phyloP scores from a whole-genome alignment of 768 basidiomycete species.

The Rhizopogon salebrosus region DNA sequence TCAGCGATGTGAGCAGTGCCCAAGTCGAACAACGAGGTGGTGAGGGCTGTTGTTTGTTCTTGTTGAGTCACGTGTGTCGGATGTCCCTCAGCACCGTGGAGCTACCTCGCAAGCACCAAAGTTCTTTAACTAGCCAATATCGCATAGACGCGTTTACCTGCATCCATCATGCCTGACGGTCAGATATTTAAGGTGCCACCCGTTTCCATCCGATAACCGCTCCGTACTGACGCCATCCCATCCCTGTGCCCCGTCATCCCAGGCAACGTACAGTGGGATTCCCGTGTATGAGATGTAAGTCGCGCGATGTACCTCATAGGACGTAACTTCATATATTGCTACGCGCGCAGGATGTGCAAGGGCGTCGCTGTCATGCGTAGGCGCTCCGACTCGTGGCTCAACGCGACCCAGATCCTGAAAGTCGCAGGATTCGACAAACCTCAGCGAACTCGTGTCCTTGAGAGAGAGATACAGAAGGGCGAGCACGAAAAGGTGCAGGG shows the following conservation, averaged over 20 bases:
- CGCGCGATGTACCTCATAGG: slow-evolving; percentile 26
- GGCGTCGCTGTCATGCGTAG: slow-evolving; percentile 97
- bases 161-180: slow-evolving; percentile 63
- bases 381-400: slow-evolving; percentile 94
- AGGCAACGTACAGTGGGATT: slow-evolving; percentile 93
- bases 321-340: slow-evolving; percentile 29
- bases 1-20: too few species aligned
- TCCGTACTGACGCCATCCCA: slow-evolving; percentile 10
- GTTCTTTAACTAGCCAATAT: slow-evolving; percentile 2
- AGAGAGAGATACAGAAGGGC: slow-evolving; percentile 97
- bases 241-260: slow-evolving; percentile 7
- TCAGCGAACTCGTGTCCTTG: slow-evolving; percentile 93
- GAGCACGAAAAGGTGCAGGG: slow-evolving; percentile 99
- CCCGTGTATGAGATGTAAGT: slow-evolving; percentile 90
- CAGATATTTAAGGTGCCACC: slow-evolving; percentile 82
- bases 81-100: slow-evolving; percentile 2
- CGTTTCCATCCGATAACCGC: neutral
- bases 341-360: slow-evolving; percentile 80
- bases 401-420: slow-evolving; percentile 98
- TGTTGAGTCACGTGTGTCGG: slow-evolving; percentile 35
- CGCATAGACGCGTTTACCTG: slow-evolving; percentile 8
- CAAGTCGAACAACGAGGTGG: too few species aligned
- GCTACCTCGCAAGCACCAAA: slow-evolving; percentile 16
- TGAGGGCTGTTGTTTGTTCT: slow-evolving; percentile 38
- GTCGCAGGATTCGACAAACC: slow-evolving; percentile 99